Percentiles rank a stretch among this genome's conserved stretches.
Evolutionary conservation across 1,284 basidiomycete genomes (phyloP).

Genomic region (Cryptococcus jaspeensis): DNA sequence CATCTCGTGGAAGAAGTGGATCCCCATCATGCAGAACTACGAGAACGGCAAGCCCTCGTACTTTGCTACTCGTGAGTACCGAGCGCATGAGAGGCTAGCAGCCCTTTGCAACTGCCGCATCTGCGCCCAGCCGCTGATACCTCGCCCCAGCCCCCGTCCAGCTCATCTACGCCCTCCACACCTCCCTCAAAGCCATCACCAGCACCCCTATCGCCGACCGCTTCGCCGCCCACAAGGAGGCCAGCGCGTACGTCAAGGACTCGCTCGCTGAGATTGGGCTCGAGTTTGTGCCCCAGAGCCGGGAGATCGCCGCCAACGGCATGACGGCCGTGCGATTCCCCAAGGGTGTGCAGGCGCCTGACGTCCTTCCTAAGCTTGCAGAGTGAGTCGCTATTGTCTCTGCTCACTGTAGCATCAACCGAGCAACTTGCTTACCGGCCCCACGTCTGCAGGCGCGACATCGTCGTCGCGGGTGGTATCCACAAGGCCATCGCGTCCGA

Average conservation of each 20-base stretch:
- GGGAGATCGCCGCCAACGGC: slow-evolving; percentile 76
- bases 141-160: slow-evolving; percentile 65
- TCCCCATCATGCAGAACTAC: slow-evolving; percentile 90
- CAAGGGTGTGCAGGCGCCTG: slow-evolving; percentile 66
- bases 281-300: slow-evolving; percentile 63
- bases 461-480: slow-evolving; percentile 86
- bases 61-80: slow-evolving; percentile 78
- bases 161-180: slow-evolving; percentile 85
- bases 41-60: slow-evolving; percentile 60
- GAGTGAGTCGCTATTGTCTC: slow-evolving; percentile 23
- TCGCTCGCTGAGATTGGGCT: slow-evolving; percentile 70
- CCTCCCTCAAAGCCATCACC: slow-evolving; percentile 73
- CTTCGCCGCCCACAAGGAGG: slow-evolving; percentile 72
- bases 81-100: no score
- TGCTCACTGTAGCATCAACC: neutral
- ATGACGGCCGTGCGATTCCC: slow-evolving; percentile 87
- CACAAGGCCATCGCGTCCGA: slow-evolving; percentile 82
- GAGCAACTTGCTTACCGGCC: no score
- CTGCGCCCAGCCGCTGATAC: no score
- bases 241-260: slow-evolving; percentile 71
- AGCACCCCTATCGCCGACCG: slow-evolving; percentile 68
- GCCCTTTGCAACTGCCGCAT: no score
- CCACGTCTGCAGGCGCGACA: slow-evolving; percentile 60
- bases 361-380: slow-evolving; percentile 64
- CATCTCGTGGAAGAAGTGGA: slow-evolving; percentile 89